phyloP scores from a whole-genome alignment of 768 basidiomycete genomes.

The Pisolithus sp. region DNA sequence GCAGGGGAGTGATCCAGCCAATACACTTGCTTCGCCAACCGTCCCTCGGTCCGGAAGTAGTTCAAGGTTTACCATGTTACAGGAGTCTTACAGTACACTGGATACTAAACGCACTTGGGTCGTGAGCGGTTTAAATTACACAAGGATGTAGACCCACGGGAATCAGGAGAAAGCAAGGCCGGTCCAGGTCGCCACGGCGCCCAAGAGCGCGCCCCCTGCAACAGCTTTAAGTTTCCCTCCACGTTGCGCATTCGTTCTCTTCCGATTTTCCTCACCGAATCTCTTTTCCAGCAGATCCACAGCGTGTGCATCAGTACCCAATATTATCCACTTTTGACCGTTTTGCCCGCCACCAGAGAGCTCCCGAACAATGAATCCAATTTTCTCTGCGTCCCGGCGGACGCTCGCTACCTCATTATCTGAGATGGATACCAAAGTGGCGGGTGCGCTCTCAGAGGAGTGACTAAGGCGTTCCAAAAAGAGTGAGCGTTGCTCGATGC shows the following conservation, averaged over 20 bases:
- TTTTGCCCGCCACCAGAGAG: constrained; percentile 24
- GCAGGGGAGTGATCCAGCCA: no score
- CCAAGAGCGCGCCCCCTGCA: constrained; percentile 54
- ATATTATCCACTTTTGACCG: constrained; percentile 41
- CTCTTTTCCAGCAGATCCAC: constrained; percentile 30
- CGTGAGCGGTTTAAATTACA: not conserved
- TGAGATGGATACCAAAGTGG: constrained; percentile 45
- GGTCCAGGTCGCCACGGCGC: constrained; percentile 54
- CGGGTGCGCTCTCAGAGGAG: constrained; percentile 31
- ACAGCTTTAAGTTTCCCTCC: constrained; percentile 35
- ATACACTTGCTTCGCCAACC: no score
- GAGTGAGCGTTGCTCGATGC: constrained; percentile 42
- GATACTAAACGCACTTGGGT: not conserved
- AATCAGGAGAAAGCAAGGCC: constrained; percentile 48
- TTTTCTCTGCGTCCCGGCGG: constrained; percentile 33
- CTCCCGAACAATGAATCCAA: constrained; percentile 39
- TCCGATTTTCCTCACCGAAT: constrained; percentile 27
- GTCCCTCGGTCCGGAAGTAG: no score
- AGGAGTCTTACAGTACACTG: not conserved
- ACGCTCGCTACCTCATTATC: constrained; percentile 39
- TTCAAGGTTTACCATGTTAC: no score
- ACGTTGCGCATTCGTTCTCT: constrained; percentile 11
- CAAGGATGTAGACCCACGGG: not conserved
- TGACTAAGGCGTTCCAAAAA: constrained; percentile 42
- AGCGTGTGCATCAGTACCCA: constrained; percentile 46